Conservation (phyloP, 2,329 filamentous ascomycete genomes). For the Xylaria arbuscula region DNA sequence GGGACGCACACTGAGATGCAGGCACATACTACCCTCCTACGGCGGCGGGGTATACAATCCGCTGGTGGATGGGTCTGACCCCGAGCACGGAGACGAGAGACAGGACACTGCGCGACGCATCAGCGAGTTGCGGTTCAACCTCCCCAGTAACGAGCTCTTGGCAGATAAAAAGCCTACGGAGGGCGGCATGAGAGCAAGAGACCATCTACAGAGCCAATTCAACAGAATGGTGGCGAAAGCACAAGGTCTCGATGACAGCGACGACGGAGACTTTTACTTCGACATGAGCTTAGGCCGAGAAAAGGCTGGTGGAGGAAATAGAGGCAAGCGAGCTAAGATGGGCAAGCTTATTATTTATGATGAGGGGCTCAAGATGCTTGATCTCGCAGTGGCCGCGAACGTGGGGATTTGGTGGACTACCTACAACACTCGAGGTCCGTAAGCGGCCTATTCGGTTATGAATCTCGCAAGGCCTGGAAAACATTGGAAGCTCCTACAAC, state of each 20-base stretch:
- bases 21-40: conserved; percentile 71
- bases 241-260: conserved; percentile 50
- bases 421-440: conserved; percentile 51
- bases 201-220: conserved; percentile 55
- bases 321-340: conserved; percentile 88
- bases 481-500: background rate
- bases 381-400: conserved; percentile 90
- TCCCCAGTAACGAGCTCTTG: conserved; percentile 70
- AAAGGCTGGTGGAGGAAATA: conserved; percentile 84
- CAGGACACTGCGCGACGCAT: conserved; percentile 57
- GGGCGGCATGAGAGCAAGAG: conserved; percentile 47
- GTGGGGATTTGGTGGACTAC: conserved; percentile 94
- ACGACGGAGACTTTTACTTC: conserved; percentile 59
- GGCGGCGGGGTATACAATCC: conserved; percentile 56
- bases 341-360: conserved; percentile 92
- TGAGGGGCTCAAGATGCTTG: conserved; percentile 94
- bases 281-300: conserved; percentile 84
- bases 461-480: no score
- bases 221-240: conserved; percentile 46
- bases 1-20: conserved; percentile 79
- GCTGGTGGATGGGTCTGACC: conserved; percentile 54
- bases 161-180: conserved; percentile 52
- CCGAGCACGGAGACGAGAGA: conserved; percentile 49
- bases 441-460: background rate
- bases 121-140: conserved; percentile 90